Evolutionary conservation across 768 basidiomycete genomes (phyloP), one percentile per base, ranked within the genome.

Genomic region (Paxillus ammoniavirescens): DNA sequence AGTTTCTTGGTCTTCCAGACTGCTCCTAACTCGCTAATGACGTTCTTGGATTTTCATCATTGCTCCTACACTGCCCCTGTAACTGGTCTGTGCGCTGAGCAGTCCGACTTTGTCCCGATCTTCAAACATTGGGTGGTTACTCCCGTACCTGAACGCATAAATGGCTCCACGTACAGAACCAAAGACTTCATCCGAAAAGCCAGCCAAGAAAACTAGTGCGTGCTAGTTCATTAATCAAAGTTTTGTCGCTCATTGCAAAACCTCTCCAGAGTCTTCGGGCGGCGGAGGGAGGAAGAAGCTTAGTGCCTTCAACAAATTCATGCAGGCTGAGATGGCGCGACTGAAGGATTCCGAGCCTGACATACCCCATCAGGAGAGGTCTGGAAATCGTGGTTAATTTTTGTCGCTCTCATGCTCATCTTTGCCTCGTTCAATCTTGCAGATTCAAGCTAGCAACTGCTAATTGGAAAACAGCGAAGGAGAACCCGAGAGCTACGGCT

Each of bases 271-370:
- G 66, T 81, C 83, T 14, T 73, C 80, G 35, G 73, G 73, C 36
- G 72, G 73, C 15, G 77, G 80, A 17, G 73, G 73, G 64, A 80
- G 77, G 68, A 89, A 78, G 68, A 81, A 81, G 68, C 73, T 89
- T 44, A 84, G 83, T 35, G 78, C 81, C 13, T 92, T 87, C 72
- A 91, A 91, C 68, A 87, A 85, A 68, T 92, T 86, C 68, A 75
- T 90, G 87, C 82, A 89, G 77, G 74, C 79, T 18, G 89, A 91
- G 68, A 83, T 91, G 78, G 83, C 84, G 33, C 84, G 87, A 53
- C 77, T 91, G 68, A 91, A 88, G 76, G 85, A 87, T 61, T 75
- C 81, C 15, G 79, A 90, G 58, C 89, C 89, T 31, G 80, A 85
- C 50, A 80, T 89, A 63, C 63, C 77, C 31, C 89, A 91, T 72